phyloP scores from a whole-genome alignment of 106 monocot species.

The Iris macrosiphon region DNA sequence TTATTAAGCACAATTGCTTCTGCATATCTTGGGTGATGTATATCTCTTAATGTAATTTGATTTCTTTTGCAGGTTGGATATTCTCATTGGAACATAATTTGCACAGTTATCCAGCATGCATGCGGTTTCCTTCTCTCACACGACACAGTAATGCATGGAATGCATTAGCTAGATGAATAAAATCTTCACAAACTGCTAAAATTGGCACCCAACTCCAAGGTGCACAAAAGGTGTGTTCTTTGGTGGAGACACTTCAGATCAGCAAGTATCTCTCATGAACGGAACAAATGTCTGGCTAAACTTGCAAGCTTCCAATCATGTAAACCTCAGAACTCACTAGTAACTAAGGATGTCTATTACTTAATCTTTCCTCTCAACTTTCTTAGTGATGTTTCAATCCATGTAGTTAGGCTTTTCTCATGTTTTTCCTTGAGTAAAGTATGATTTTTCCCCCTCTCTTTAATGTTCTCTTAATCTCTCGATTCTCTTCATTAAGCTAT shows the following conservation, averaged over 20 bases:
- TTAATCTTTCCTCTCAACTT: neutral
- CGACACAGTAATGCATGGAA: conserved; percentile 32
- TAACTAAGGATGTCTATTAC: neutral
- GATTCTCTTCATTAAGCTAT: too few species aligned
- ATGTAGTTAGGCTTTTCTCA: too few species aligned
- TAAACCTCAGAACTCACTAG: conserved; percentile 24
- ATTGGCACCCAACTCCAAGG: neutral
- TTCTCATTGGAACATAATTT: conserved; percentile 84
- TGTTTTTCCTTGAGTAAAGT: too few species aligned
- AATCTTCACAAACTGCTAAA: conserved; percentile 17
- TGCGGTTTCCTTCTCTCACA: conserved; percentile 70
- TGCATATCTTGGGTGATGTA: too few species aligned
- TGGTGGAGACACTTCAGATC: conserved; percentile 95
- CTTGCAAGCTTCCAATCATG: conserved; percentile 81
- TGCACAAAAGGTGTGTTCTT: conserved; percentile 75
- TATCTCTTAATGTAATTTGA: too few species aligned
- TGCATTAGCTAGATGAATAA: conserved; percentile 33
- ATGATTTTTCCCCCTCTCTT: too few species aligned
- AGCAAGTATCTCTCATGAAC: conserved; percentile 97
- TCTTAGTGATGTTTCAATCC: too few species aligned
- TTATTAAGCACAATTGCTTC: too few species aligned
- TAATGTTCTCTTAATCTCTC: too few species aligned
- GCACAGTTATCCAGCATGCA: conserved; percentile 62
- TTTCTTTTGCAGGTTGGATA: conserved; percentile 91
- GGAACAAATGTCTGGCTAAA: conserved; percentile 99